Conservation (phyloP, 2,329 filamentous ascomycete species). For the Fusarium lateritium region DNA sequence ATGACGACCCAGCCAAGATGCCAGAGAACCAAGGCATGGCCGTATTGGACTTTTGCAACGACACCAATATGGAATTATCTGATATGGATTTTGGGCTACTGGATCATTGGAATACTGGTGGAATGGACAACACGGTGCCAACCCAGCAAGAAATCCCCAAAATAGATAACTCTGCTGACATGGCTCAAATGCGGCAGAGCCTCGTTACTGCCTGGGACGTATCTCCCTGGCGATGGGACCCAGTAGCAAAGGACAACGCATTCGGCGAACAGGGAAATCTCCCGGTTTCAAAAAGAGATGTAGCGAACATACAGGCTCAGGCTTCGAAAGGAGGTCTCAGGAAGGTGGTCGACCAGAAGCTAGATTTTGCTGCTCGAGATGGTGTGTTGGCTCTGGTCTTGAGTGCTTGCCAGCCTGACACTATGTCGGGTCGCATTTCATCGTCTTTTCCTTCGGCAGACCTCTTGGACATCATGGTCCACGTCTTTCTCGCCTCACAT, state of each 20-base stretch:
- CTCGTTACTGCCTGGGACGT: constrained; percentile 65
- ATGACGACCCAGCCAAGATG: constrained; percentile 53
- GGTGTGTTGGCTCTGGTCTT: constrained; percentile 75
- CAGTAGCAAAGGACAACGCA: constrained; percentile 60
- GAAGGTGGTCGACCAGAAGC: constrained; percentile 59
- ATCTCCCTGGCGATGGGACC: constrained; percentile 67
- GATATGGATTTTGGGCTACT: constrained; percentile 67
- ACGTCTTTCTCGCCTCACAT: constrained; percentile 72
- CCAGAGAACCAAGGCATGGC: constrained; percentile 60
- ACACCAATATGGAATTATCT: constrained; percentile 65
- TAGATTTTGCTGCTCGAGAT: constrained; percentile 68
- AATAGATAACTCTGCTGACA: constrained; percentile 59
- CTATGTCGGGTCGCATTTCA: constrained; percentile 66
- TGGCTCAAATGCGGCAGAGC: constrained; percentile 62
- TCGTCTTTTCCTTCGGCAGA: constrained; percentile 74
- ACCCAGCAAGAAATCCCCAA: constrained; percentile 44
- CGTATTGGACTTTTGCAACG: constrained; percentile 66
- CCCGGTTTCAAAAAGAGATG: constrained; percentile 59
- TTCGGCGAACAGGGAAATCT: constrained; percentile 63
- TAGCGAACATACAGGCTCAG: constrained; percentile 57
- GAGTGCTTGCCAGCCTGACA: constrained; percentile 67
- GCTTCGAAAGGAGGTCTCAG: constrained; percentile 56
- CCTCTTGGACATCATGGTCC: constrained; percentile 72
- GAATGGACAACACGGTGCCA: constrained; percentile 49
- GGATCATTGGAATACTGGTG: constrained; percentile 63